Evolutionary conservation across 2,329 filamentous ascomycete species (phyloP).

Genomic region (Verticillium klebahnii): DNA sequence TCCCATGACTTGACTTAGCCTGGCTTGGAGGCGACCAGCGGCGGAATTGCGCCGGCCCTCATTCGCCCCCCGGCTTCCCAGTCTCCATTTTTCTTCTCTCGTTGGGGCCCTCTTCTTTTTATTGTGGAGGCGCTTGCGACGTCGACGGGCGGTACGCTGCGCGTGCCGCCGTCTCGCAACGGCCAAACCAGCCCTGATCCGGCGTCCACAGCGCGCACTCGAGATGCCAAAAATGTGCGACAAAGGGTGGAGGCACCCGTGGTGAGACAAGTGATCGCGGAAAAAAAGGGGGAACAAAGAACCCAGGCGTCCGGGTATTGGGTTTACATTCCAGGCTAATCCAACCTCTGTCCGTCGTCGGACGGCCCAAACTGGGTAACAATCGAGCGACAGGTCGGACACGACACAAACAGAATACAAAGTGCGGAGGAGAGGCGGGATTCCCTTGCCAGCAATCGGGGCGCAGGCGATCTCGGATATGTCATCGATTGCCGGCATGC

Average conservation of each 20-base stretch:
- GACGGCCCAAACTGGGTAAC: background rate
- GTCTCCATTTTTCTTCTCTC: background rate
- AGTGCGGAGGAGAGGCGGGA: background rate
- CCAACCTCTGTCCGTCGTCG: background rate
- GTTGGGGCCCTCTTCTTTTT: background rate
- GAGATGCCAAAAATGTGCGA: background rate
- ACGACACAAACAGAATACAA: background rate
- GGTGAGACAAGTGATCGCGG: background rate
- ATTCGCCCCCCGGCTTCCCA: background rate
- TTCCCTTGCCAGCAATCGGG: background rate
- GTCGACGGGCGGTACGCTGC: background rate
- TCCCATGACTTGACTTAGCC: too few species aligned
- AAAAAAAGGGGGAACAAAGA: background rate
- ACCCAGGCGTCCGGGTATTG: background rate
- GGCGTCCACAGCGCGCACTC: background rate
- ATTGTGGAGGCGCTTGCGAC: background rate
- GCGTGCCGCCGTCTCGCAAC: background rate
- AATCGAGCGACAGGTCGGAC: background rate
- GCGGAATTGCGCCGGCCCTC: background rate
- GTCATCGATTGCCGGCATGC: background rate
- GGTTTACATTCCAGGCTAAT: background rate
- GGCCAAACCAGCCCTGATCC: background rate
- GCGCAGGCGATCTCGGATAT: background rate
- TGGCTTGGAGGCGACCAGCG: background rate
- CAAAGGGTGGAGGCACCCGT: background rate